These are phyloP conservation scores for Margaritispora aquatica DNA, from an alignment of 495 filamentous ascomycete species.

Conservation along the genomic window DNA sequence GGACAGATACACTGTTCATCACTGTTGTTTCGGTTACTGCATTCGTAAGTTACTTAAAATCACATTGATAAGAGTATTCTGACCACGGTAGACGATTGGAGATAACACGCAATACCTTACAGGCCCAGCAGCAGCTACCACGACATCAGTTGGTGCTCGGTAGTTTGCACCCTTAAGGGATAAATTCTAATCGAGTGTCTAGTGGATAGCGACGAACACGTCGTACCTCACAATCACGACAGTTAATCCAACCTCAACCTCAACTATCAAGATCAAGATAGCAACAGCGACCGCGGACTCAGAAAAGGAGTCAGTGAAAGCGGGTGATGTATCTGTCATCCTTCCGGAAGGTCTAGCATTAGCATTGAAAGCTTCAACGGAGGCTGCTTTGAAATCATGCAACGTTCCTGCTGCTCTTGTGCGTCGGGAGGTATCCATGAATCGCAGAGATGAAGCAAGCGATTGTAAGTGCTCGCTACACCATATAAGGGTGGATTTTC, in stretches of 20 bases:
- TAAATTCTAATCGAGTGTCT: not conserved
- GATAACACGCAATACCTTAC: not conserved
- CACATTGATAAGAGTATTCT: not conserved
- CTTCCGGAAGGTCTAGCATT: not conserved
- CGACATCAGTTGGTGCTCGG: not conserved
- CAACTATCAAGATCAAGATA: not conserved
- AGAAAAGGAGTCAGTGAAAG: not conserved
- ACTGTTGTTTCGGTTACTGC: not conserved
- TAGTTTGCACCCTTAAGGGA: not conserved
- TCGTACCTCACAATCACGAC: not conserved
- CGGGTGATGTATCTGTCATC: slow-evolving; percentile 2
- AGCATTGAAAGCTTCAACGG: not conserved
- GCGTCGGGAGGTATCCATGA: not conserved
- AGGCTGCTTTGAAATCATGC: not conserved
- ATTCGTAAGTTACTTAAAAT: not conserved
- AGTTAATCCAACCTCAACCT: not conserved
- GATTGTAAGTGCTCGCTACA: not conserved
- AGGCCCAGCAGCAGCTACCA: not conserved
- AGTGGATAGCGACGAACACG: slow-evolving; percentile 1
- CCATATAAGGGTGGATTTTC: not conserved
- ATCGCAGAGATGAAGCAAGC: not conserved
- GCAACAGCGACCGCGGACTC: not conserved
- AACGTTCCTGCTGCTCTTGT: not conserved
- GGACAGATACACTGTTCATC: slow-evolving; percentile 2
- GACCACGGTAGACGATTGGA: not conserved